These are phyloP conservation scores for Fusarium phyllophilum DNA, from an alignment of 2,329 filamentous ascomycete species.

Conservation along the genomic window DNA sequence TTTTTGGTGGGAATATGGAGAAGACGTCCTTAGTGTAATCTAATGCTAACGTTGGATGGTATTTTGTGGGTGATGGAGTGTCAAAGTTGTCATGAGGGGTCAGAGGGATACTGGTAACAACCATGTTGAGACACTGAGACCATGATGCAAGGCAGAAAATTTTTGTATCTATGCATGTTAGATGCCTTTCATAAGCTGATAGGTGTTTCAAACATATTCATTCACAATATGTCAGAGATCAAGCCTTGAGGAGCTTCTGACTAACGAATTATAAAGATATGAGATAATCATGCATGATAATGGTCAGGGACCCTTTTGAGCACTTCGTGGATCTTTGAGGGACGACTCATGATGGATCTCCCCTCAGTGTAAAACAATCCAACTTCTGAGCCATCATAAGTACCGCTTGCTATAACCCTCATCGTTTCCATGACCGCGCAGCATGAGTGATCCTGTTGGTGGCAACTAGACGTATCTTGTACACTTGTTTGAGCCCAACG, in stretches of 20 bases:
- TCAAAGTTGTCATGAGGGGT: conserved; percentile 2
- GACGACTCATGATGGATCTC: background rate
- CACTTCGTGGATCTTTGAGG: background rate
- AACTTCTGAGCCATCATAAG: background rate
- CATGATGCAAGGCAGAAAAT: background rate
- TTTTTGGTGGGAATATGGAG: background rate
- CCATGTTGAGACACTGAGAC: background rate
- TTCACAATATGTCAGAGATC: background rate
- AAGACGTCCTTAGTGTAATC: background rate
- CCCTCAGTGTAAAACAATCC: background rate
- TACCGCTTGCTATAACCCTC: background rate
- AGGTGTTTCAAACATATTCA: too few species aligned
- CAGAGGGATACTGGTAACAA: background rate
- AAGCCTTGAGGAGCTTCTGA: background rate
- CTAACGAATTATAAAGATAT: background rate
- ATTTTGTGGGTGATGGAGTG: background rate
- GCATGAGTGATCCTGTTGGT: background rate
- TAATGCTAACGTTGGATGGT: background rate
- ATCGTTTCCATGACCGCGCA: background rate
- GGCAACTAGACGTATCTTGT: background rate
- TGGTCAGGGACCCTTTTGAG: background rate
- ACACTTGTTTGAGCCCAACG: background rate
- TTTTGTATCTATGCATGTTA: background rate
- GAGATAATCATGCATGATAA: background rate
- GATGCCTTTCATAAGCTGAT: background rate